Evolutionary conservation across 768 basidiomycete species (phyloP), one percentile per base, ranked within the genome.

Genomic region (Podaxis rugospora): DNA sequence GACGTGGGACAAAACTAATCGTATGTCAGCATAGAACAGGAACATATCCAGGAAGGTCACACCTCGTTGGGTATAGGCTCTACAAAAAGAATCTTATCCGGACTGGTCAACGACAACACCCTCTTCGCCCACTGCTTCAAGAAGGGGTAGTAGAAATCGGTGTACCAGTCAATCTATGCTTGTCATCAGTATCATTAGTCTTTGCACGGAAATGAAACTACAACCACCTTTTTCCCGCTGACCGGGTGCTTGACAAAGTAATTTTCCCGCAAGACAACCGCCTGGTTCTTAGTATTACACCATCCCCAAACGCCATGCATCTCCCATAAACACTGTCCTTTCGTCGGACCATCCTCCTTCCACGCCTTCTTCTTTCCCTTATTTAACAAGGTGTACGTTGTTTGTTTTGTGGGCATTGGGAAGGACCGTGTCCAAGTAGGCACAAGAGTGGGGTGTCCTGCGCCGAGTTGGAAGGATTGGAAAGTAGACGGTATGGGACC

Each of bases 11-110:
- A 95, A 67, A 89, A 90, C 92, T 95, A 55, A 16, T 4, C 44
- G 6, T 36, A 10, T 18, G 36, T 40, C 39, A 37, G 25, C 18
- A 35, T 53, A n/a, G 14, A 13, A 49, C 42, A n/a, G 11, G 36
- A 16, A 51, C 23, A 4, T 51, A 16, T 2, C 49, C 35, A 13
- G 2, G 35, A 54, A 59, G 2, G 16, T 65, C 68, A 2, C 42
- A 93, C 93, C 78, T 99, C 96, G 66, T 99, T 99, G 5, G 97
- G 96, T 64, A 99, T 90, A 16, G 89, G 83, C 66, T 96, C 96
- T 0, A 88, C 80, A 64, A 96, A 92, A 0, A 89, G 71, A 57
- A 90, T 74, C 66, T 88, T 89, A 4, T 83, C 78, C 3, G 72
- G 74, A 1, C 80, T 74, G 4, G 80, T 74, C 7, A 77, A 75